These are phyloP conservation scores for Gypsophila paniculata DNA, from an alignment of 179 eudicot species.

Conservation along the genomic window DNA sequence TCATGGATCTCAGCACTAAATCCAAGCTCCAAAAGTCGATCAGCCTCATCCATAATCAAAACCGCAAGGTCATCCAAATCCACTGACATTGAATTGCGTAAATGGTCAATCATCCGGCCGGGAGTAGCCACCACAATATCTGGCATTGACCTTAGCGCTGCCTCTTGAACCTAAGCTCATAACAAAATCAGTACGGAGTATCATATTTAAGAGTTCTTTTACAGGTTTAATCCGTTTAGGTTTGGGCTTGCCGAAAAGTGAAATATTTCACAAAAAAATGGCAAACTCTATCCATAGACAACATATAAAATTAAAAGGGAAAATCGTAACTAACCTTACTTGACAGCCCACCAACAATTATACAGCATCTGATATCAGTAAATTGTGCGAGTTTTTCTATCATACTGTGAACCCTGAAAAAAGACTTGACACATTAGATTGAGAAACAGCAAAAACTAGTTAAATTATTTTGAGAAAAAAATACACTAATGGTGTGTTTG, in stretches of 20 bases:
- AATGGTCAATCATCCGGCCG: constrained; percentile 94
- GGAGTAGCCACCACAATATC: constrained; percentile 98
- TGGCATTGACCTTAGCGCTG: constrained; percentile 77
- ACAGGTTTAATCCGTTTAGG: neutral
- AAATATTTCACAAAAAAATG: neutral
- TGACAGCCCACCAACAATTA: constrained; percentile 79
- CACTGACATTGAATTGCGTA: constrained; percentile 92
- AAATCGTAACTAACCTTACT: constrained; percentile 55
- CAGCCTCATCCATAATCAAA: constrained; percentile 93
- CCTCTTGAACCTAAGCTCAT: constrained; percentile 68
- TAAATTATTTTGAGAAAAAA: neutral
- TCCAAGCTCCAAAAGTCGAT: constrained; percentile 91
- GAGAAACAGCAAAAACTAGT: constrained; percentile 4
- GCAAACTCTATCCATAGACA: neutral
- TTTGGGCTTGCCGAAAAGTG: too few relatives aligned
- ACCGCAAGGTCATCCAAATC: constrained; percentile 95
- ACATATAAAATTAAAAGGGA: neutral
- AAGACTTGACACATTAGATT: neutral
- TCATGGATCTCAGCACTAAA: constrained; percentile 86
- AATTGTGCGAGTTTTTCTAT: constrained; percentile 76
- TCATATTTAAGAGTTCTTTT: constrained; percentile 5
- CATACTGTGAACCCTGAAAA: constrained; percentile 88
- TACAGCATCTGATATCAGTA: constrained; percentile 83
- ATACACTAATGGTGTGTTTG: too few relatives aligned
- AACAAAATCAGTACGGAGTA: constrained; percentile 12